phyloP scores from a whole-genome alignment of 495 filamentous ascomycete genomes.

The Daldinia childiae region DNA sequence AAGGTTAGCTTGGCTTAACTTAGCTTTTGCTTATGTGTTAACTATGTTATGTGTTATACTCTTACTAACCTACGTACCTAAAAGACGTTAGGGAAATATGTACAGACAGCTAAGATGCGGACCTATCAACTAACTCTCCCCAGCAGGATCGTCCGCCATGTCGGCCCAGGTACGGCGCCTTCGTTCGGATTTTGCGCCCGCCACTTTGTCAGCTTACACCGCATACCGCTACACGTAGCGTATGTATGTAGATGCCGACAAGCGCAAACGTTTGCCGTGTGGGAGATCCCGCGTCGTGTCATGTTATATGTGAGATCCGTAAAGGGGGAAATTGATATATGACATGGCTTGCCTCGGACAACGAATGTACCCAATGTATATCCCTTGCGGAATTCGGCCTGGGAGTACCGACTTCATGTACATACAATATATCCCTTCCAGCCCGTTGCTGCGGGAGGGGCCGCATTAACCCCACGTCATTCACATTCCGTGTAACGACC shows the following conservation, averaged over 20 bases:
- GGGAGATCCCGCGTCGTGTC: constrained; percentile 13
- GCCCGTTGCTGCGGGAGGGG: constrained; percentile 19
- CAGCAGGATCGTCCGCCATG: no score
- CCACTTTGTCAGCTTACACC: constrained; percentile 32
- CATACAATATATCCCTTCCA: neutral
- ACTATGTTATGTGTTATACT: neutral
- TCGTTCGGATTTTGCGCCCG: neutral
- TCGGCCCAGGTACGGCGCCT: neutral
- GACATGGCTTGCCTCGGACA: neutral
- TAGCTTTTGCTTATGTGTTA: neutral
- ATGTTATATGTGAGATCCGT: constrained; percentile 25
- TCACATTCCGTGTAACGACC: constrained; percentile 21
- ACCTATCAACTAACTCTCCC: neutral
- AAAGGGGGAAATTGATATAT: constrained; percentile 22
- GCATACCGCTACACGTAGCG: constrained; percentile 29
- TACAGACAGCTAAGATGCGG: neutral
- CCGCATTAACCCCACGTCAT: constrained; percentile 34
- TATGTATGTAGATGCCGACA: neutral
- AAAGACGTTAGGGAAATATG: no score
- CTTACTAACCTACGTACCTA: neutral
- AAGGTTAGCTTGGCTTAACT: neutral
- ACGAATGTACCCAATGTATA: neutral
- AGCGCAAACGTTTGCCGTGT: neutral
- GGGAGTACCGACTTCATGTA: neutral
- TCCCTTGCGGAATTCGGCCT: neutral